These are phyloP conservation scores for Talaromyces sp. DNA, from an alignment of 2,329 filamentous ascomycete species.

Conservation along the genomic window DNA sequence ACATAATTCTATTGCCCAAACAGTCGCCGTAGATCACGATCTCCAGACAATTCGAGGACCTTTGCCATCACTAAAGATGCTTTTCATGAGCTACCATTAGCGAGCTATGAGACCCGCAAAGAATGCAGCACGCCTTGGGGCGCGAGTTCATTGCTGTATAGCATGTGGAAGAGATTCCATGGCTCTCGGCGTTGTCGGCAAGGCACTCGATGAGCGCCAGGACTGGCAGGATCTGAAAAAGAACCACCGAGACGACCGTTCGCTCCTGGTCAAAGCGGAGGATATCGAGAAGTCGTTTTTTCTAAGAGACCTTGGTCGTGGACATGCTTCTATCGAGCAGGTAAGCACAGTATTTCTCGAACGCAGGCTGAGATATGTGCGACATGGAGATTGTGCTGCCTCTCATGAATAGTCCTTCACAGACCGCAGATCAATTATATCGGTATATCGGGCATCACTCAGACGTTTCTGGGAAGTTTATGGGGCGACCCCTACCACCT, in stretches of 20 bases:
- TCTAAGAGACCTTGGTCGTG: conserved; percentile 9
- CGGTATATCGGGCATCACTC: conserved; percentile 14
- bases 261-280: conserved; percentile 13
- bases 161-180: conserved; percentile 1
- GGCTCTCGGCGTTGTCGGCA: background rate
- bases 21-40: background rate
- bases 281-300: conserved; percentile 16
- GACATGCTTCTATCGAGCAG: conserved; percentile 10
- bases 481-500: background rate
- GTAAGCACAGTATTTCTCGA: background rate
- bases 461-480: background rate
- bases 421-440: conserved; percentile 14
- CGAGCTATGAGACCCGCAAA: background rate
- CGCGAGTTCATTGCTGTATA: conserved; percentile 8
- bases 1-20: background rate
- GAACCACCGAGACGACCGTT: background rate
- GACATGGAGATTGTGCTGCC: background rate
- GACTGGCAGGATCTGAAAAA: conserved; percentile 11
- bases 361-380: background rate
- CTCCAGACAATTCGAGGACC: background rate
- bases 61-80: background rate
- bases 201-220: conserved; percentile 10
- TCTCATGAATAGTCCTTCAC: conserved; percentile 9
- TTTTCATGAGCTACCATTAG: background rate
- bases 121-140: background rate